These are phyloP conservation scores for Pythium plurisporium DNA, from an alignment of 352 stramenopile species.

Conservation along the genomic window DNA sequence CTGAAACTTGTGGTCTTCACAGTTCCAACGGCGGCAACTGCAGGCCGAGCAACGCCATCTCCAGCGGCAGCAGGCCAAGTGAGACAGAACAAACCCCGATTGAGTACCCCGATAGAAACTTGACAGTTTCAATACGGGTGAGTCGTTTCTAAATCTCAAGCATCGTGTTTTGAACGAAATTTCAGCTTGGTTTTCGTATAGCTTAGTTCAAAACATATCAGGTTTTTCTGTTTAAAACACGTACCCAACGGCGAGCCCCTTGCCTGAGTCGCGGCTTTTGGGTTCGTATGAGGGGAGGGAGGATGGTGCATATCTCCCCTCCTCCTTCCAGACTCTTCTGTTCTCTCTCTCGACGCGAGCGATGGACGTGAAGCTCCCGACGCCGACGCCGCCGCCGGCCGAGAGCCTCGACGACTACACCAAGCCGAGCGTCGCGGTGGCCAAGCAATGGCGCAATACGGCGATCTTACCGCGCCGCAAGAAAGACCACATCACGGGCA, in stretches of 20 bases:
- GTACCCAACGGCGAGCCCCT: background rate
- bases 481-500: constrained; percentile 29
- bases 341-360: background rate
- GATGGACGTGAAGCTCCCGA: constrained; percentile 16
- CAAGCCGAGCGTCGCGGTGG: constrained; percentile 36
- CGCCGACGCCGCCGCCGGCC: constrained; percentile 2
- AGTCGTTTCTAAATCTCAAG: too few species aligned
- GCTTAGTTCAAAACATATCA: background rate
- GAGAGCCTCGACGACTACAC: constrained; percentile 30
- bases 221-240: background rate
- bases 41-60: constrained; percentile 57
- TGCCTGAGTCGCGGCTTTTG: background rate
- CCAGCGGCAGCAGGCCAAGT: constrained; percentile 28
- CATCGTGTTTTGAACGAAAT: background rate
- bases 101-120: too few species aligned
- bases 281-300: background rate
- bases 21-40: constrained; percentile 51
- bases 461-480: constrained; percentile 57
- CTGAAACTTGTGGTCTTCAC: too few species aligned
- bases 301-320: background rate
- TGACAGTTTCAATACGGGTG: too few species aligned
- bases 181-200: background rate
- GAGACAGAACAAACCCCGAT: background rate
- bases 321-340: too few species aligned
- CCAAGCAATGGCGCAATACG: constrained; percentile 44